A percentile compares a stretch with the other conserved stretches of the same genome.
These are phyloP conservation scores for Cyclotella kingstonii DNA, from an alignment of 108 stramenopile genomes.

Conservation along the genomic window DNA sequence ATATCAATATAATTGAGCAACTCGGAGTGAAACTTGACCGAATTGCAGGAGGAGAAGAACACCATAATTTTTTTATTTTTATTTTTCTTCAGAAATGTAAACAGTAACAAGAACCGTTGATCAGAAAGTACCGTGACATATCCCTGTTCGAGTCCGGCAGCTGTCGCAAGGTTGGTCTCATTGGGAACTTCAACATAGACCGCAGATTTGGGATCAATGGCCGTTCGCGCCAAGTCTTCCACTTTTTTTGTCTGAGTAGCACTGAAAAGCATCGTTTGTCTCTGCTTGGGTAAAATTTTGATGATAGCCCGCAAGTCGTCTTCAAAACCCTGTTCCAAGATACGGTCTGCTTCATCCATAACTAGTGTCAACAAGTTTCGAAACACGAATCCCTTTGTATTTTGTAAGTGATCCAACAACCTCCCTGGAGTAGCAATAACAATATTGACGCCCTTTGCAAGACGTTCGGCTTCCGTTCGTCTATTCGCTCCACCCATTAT, in stretches of 20 bases:
- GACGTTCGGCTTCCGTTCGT: constrained; percentile 93
- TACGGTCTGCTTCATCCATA: constrained; percentile 99
- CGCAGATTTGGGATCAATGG: constrained; percentile 85
- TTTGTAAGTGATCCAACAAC: constrained; percentile 96
- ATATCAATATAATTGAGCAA: constrained; percentile 98
- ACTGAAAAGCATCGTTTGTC: constrained; percentile 98
- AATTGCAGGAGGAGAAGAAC: constrained; percentile 98
- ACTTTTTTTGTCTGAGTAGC: constrained; percentile 99
- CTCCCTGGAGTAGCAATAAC: constrained; percentile 97
- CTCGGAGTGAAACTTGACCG: constrained; percentile 98
- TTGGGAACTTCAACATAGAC: constrained; percentile 94
- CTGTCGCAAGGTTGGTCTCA: constrained; percentile 85
- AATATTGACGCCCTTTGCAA: constrained; percentile 95
- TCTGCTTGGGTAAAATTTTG: constrained; percentile 90
- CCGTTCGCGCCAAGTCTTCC: constrained; percentile 93
- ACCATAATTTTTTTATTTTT: constrained; percentile 99
- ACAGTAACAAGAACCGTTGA: constrained; percentile 95
- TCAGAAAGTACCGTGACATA: constrained; percentile 97
- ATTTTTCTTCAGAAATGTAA: constrained; percentile 98
- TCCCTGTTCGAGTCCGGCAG: constrained; percentile 93
- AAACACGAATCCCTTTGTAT: constrained; percentile 92
- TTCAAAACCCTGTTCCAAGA: constrained; percentile 98
- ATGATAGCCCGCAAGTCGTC: constrained; percentile 98
- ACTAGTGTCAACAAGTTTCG: constrained; percentile 92
- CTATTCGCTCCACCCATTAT: constrained; percentile 98